Percentiles rank a stretch among this genome's conserved stretches.
These are phyloP conservation scores for Nicotiana rustica DNA, from an alignment of 305 asterid genomes.

Conservation along the genomic window DNA sequence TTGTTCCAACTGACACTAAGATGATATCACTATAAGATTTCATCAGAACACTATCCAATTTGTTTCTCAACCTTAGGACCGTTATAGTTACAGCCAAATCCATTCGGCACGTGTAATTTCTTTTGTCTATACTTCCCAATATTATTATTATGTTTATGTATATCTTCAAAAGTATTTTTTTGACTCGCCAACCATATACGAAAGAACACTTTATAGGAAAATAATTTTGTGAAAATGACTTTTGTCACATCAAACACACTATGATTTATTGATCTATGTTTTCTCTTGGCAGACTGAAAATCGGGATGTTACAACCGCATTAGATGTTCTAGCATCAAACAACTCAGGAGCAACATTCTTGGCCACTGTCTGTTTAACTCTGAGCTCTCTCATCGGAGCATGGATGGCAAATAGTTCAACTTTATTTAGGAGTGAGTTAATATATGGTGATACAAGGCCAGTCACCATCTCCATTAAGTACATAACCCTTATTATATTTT, in stretches of 20 bases:
- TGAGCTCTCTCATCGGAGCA: slow-evolving; percentile 70
- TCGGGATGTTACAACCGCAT: slow-evolving; percentile 57
- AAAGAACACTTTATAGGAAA: background rate
- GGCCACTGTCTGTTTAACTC: slow-evolving; percentile 62
- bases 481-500: slow-evolving; percentile 63
- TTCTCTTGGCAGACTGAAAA: slow-evolving; percentile 47
- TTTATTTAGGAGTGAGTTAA: slow-evolving; percentile 64
- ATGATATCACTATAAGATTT: background rate
- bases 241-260: background rate
- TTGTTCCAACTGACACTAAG: too few species aligned
- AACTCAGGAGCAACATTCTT: slow-evolving; percentile 66
- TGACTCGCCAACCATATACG: background rate
- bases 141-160: too few species aligned
- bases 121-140: too few species aligned
- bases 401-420: slow-evolving; percentile 74
- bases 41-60: background rate
- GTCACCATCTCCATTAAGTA: slow-evolving; percentile 70
- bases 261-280: background rate
- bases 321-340: slow-evolving; percentile 63
- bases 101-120: too few species aligned
- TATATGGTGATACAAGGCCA: slow-evolving; percentile 78
- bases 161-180: background rate
- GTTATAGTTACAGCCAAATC: too few species aligned
- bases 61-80: too few species aligned
- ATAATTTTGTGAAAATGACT: background rate